Evolutionary conservation across 371 early-diverging fungal genomes (phyloP), one percentile per base, ranked within the genome.

Genomic region (Blyttiomyces sp.): DNA sequence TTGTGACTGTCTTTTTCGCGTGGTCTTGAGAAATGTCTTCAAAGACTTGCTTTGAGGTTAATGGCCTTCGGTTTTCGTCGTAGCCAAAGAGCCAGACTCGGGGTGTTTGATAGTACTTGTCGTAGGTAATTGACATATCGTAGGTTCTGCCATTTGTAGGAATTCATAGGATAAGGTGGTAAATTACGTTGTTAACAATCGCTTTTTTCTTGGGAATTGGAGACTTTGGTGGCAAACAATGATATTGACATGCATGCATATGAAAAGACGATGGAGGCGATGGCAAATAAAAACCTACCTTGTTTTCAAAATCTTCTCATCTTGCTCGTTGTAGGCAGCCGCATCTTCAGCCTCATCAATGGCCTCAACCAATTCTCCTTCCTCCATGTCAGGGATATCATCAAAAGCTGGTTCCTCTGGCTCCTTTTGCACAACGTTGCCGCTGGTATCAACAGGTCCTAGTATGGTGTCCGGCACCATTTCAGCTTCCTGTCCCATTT

Each of bases 31-130:
- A 90, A 24, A 98, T 93, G 75, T 98, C 96, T 68, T 95, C 89
- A 78, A 95, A 95, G 48, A 96, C 90, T 68, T 93, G 90, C 13
- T 76, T 64, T 0, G 92, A 81, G 13, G 91, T 85, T 43, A 98
- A 80, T 9, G 96, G 95, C 19, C 81, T 81, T 26, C 94, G 88
- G 57, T 91, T 77, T 78, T 95, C 95, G 76, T 91, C 91, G 71
- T 96, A 98, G 5, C 98, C 98, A 78, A 89, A 92, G 54, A 98
- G 82, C 91, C 93, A 96, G 61, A 98, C 87, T 31, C 95, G 87
- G 13, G 98, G 98, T 0, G 95, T 95, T 73, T 94, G 95, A 67
- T 95, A 95, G 73, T 95, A 96, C 74, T 98, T 98, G 84, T 98
- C 98, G 76, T 98, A 98, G 13, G 96, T 95, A 63, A 98, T 98